These are phyloP conservation scores for Salix purpurea DNA, from an alignment of 345 rosid species.

Conservation along the genomic window DNA sequence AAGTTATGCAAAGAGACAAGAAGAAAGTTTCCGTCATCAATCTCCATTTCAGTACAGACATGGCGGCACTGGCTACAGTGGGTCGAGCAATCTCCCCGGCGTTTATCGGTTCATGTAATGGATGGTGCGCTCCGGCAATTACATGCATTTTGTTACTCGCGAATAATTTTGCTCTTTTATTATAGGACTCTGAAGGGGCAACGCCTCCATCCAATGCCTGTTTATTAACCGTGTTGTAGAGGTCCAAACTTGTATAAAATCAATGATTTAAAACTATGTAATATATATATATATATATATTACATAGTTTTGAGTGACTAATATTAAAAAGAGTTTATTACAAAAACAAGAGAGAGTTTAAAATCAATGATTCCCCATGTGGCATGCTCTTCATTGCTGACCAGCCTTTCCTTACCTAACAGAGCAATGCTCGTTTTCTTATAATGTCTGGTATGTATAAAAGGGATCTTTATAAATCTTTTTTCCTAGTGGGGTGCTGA, in stretches of 20 bases:
- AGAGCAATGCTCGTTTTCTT: background rate
- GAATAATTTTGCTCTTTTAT: background rate
- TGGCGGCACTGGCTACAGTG: background rate
- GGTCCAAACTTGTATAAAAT: background rate
- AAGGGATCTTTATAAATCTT: background rate
- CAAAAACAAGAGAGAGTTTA: no score
- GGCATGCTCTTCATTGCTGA: conserved; percentile 30
- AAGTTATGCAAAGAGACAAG: background rate
- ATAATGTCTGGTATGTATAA: background rate
- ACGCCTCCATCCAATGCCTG: background rate
- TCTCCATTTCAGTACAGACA: conserved; percentile 10
- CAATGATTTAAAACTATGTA: no score
- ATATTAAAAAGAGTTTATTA: no score
- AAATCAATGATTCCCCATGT: conserved; percentile 35
- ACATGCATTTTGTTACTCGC: background rate
- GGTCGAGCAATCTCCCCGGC: background rate
- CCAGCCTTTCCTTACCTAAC: background rate
- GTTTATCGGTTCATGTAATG: background rate
- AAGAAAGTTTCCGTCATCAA: background rate
- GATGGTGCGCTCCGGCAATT: background rate
- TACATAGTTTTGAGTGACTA: no score
- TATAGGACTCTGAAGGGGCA: background rate
- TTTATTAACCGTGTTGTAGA: background rate
- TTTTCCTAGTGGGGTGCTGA: conserved; percentile 1
- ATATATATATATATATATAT: no score